phyloP scores from a whole-genome alignment of 768 basidiomycete species.

The Rhizopogon rudus region DNA sequence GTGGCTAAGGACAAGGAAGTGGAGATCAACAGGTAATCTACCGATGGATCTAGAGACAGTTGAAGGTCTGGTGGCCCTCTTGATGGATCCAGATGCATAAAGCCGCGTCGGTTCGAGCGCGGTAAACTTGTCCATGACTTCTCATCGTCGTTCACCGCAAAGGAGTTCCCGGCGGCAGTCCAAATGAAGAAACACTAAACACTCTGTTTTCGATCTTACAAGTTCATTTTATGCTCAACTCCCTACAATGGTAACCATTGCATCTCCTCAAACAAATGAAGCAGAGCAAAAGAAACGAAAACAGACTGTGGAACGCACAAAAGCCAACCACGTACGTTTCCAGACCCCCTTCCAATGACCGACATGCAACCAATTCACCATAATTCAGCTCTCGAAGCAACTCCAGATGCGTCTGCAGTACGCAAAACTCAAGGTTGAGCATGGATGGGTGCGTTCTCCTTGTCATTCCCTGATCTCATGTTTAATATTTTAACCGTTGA shows the following conservation, averaged over 20 bases:
- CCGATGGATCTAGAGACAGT: conserved; percentile 52
- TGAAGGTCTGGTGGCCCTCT: not conserved
- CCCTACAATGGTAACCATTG: conserved; percentile 11
- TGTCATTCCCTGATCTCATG: not conserved
- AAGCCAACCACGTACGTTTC: conserved; percentile 49
- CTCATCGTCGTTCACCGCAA: not conserved
- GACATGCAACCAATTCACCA: not conserved
- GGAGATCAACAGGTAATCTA: conserved; percentile 71
- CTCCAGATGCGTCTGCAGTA: conserved; percentile 73
- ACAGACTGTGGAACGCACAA: conserved; percentile 50
- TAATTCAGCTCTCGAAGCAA: conserved; percentile 58
- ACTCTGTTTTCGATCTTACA: too few relatives aligned
- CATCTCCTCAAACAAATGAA: conserved; percentile 21
- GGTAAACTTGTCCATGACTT: conserved; percentile 78
- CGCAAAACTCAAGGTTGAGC: conserved; percentile 72
- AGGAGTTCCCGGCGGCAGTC: not conserved
- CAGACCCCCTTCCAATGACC: not conserved
- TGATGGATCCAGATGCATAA: conserved; percentile 26
- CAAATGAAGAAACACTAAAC: not conserved
- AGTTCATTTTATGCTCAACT: conserved; percentile 1
- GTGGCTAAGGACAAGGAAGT: conserved; percentile 66
- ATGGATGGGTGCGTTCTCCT: conserved; percentile 62
- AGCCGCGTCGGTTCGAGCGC: conserved; percentile 73
- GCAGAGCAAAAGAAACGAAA: conserved; percentile 37
- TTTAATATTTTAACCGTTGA: not conserved